Evolutionary conservation across 768 basidiomycete genomes (phyloP).

Genomic region (Polyporus arcularius): DNA sequence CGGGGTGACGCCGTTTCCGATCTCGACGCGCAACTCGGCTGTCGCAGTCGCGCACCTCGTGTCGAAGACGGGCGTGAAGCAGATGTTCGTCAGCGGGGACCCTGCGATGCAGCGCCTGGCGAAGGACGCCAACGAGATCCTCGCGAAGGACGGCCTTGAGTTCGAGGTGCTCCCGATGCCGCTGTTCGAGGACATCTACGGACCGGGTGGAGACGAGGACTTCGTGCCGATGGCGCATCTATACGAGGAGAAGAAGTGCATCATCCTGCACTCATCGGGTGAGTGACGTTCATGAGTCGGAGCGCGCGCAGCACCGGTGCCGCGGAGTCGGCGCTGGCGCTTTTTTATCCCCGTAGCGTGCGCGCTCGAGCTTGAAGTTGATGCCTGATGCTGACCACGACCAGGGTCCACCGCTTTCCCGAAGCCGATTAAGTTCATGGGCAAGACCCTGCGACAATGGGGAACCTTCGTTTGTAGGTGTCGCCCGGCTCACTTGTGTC

Average conservation of each 20-base stretch:
- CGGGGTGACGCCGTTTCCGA: constrained; percentile 34
- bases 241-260: background rate
- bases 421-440: constrained; percentile 26
- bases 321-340: too few species aligned
- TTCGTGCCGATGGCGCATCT: constrained; percentile 1
- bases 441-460: constrained; percentile 22
- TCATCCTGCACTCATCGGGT: constrained; percentile 24
- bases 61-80: constrained; percentile 24
- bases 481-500: background rate
- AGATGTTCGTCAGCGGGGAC: constrained; percentile 29
- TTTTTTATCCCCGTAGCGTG: background rate
- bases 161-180: constrained; percentile 23
- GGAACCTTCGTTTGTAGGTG: constrained; percentile 11
- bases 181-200: constrained; percentile 25
- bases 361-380: background rate
- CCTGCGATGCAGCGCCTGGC: constrained; percentile 24
- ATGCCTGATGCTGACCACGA: background rate
- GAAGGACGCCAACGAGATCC: constrained; percentile 15
- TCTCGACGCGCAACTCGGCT: constrained; percentile 38
- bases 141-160: constrained; percentile 13
- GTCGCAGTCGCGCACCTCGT: constrained; percentile 36
- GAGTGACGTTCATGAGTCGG: background rate
- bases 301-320: too few species aligned
- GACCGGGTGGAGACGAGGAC: background rate
- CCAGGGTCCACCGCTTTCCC: constrained; percentile 33